Evolutionary conservation across 805 yeast species (phyloP), one percentile per base, ranked within the genome.

Genomic region (Spathaspora sp.): DNA sequence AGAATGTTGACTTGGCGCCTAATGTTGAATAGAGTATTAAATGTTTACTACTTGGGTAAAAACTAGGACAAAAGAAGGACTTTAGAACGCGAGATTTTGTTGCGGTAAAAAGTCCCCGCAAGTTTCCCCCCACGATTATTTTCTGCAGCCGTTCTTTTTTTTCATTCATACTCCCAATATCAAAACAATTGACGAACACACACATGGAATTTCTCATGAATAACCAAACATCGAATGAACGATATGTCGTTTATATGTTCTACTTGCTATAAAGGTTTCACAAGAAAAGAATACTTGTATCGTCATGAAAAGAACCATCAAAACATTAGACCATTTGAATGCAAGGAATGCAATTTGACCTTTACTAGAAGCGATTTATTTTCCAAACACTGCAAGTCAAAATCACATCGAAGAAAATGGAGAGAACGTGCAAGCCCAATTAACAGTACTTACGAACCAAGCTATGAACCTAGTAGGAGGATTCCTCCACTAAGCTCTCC

Each of bases 301-400:
- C 40, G 47, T 12, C 47, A 44, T 44, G 42, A 44, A 44, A 32
- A 17, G 32, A 44, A 44, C n/a, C 47, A 44, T 32, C 23, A 18
- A 19, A 23, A 31, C 12, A 26, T 32, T 18, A 44, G 23, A 32
- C 47, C 47, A 18, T 44, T 23, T 18, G 23, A 18, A 18, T 44
- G 47, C 17, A 23, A 44, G 9, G 40, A 44, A 32, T 44, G 47
- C 42, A 31, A 44, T 31, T 44, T 44, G 38, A 17, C 42, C 1
- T 44, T 44, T 23, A 44, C 47, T 2, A 44, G 47, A 32, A 44
- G 47, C 18, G 47, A 44, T 18, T 44, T 44, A 20, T 38, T 44
- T 32, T 18, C 40, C 18, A 44, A 44, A 28, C 47, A 44, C 18
- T 44, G 16, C 23, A 44, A 32, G 20, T 44, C 47, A 32, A 44